A percentile compares a stretch with the other conserved stretches of the same genome.
Evolutionary conservation across 2,329 filamentous ascomycete genomes (phyloP).

Genomic region (Metarhizium humberi): DNA sequence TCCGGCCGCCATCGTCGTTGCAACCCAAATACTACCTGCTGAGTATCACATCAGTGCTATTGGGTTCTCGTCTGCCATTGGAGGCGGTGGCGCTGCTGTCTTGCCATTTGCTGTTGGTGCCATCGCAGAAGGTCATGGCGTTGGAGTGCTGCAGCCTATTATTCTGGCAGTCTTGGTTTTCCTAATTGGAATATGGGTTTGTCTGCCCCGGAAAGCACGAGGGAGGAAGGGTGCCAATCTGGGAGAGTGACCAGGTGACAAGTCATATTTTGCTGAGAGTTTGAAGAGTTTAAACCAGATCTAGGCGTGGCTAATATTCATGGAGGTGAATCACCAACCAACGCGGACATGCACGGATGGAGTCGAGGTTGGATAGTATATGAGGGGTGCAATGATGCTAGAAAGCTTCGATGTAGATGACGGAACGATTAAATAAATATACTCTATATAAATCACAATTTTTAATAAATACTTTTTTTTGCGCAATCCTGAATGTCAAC

Average conservation of each 20-base stretch:
- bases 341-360: too few species aligned
- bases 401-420: too few species aligned
- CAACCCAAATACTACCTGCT: constrained; percentile 63
- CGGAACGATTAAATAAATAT: neutral
- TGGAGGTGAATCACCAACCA: too few species aligned
- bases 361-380: too few species aligned
- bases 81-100: constrained; percentile 60
- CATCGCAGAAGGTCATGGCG: constrained; percentile 50
- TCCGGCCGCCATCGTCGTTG: constrained; percentile 62
- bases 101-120: constrained; percentile 60
- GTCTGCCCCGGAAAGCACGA: constrained; percentile 26
- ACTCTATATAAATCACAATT: too few species aligned
- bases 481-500: too few species aligned
- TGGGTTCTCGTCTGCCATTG: constrained; percentile 71
- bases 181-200: constrained; percentile 35
- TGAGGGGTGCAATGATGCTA: too few species aligned
- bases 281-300: too few species aligned
- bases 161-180: constrained; percentile 37
- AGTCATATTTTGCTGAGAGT: too few species aligned
- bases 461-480: too few species aligned
- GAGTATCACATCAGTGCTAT: constrained; percentile 72
- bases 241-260: neutral
- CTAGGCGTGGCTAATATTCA: too few species aligned
- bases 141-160: constrained; percentile 47
- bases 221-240: neutral